These are phyloP conservation scores for Melampsora abietis-canadensis DNA, from an alignment of 1,284 basidiomycete species.

Conservation along the genomic window DNA sequence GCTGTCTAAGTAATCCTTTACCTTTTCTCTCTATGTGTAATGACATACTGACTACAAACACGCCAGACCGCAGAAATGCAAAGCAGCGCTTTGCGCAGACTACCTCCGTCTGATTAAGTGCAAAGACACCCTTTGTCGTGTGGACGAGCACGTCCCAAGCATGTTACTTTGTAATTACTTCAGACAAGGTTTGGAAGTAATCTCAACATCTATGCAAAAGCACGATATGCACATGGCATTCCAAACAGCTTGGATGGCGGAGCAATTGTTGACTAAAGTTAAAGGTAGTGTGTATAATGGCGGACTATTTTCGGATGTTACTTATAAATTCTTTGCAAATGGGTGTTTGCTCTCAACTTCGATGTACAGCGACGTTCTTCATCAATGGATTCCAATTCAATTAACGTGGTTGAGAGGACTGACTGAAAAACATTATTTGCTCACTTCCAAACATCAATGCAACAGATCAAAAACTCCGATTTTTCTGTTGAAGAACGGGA, in stretches of 20 bases:
- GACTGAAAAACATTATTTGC: not conserved
- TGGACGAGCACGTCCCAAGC: not conserved
- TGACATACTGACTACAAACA: no score
- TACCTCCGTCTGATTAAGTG: no score
- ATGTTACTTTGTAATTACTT: not conserved
- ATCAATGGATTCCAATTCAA: slow-evolving; percentile 12
- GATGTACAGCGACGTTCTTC: not conserved
- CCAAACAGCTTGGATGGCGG: no score
- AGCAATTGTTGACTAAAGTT: no score
- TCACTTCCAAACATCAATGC: not conserved
- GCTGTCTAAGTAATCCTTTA: no score
- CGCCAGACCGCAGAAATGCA: no score
- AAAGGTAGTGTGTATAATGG: no score
- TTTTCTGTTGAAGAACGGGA: not conserved
- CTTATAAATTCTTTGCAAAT: slow-evolving; percentile 6
- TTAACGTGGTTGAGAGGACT: not conserved
- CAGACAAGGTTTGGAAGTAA: not conserved
- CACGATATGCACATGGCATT: no score
- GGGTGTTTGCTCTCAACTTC: slow-evolving; percentile 9
- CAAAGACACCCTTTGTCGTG: no score
- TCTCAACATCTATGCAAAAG: not conserved
- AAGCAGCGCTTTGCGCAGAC: no score
- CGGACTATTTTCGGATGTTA: not conserved
- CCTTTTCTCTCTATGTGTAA: no score
- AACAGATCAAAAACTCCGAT: not conserved